Conservation (phyloP, 805 yeast genomes). For the Spathaspora girioi region DNA sequence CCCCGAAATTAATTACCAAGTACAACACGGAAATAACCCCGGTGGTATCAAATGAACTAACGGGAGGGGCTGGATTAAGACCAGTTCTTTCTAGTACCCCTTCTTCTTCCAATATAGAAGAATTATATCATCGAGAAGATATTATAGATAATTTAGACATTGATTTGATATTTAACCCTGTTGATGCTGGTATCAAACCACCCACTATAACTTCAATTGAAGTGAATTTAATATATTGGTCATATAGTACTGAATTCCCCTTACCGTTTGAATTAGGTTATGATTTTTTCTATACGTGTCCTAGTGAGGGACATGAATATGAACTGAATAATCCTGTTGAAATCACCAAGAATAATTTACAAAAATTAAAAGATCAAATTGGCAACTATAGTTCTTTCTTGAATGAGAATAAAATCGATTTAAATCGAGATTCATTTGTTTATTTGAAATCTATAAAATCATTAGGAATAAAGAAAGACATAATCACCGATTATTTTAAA, state of each 20-base stretch:
- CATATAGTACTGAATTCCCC: conserved; percentile 38
- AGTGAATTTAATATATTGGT: conserved; percentile 36
- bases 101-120: conserved; percentile 21
- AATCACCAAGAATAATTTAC: conserved; percentile 32
- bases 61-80: conserved; percentile 7
- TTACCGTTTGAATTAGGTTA: conserved; percentile 36
- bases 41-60: background rate
- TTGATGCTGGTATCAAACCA: conserved; percentile 21
- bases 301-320: conserved; percentile 10
- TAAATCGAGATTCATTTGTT: conserved; percentile 31
- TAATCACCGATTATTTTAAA: conserved; percentile 33
- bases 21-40: conserved; percentile 26
- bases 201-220: conserved; percentile 34
- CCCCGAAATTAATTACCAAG: conserved; percentile 34
- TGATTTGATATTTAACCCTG: conserved; percentile 23
- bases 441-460: conserved; percentile 36
- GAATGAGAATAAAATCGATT: conserved; percentile 26
- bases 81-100: conserved; percentile 12
- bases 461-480: conserved; percentile 38
- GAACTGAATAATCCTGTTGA: conserved; percentile 23
- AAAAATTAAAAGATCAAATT: conserved; percentile 29
- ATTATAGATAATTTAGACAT: conserved; percentile 20
- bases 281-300: conserved; percentile 37
- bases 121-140: conserved; percentile 27
- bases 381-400: conserved; percentile 31